Conservation (phyloP, 768 basidiomycete species). For the Boletus coccyginus region DNA sequence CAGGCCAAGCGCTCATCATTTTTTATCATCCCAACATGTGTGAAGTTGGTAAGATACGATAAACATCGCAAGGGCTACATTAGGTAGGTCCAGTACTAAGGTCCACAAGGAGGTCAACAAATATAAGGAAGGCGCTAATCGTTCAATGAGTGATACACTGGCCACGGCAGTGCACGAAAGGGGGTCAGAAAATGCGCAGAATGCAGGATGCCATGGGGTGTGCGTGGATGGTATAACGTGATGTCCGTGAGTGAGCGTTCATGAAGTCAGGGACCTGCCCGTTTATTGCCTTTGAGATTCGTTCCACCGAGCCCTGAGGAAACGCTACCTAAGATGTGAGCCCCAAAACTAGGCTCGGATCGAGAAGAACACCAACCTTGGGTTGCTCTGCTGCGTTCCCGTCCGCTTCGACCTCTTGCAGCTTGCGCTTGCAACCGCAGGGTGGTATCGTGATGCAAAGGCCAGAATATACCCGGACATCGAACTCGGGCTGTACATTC, state of each 20-base stretch:
- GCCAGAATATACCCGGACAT: conserved; percentile 12
- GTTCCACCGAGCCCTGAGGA: conserved; percentile 17
- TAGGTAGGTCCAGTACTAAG: conserved; percentile 8
- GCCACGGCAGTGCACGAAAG: background rate
- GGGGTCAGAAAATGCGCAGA: background rate
- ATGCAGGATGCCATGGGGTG: background rate
- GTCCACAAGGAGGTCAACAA: background rate
- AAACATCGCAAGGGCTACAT: conserved; percentile 2
- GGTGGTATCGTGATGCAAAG: conserved; percentile 26
- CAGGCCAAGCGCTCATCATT: too few species aligned
- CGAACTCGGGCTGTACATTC: conserved; percentile 7
- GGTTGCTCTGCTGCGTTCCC: background rate
- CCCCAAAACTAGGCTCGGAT: background rate
- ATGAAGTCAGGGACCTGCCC: background rate
- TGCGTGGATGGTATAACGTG: conserved; percentile 7
- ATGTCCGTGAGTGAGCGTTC: background rate
- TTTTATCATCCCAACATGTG: too few species aligned
- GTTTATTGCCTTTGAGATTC: conserved; percentile 6
- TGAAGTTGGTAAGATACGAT: conserved; percentile 2
- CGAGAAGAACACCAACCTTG: conserved; percentile 13
- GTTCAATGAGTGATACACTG: conserved; percentile 7
- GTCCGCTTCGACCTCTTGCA: conserved; percentile 15
- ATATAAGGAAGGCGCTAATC: background rate
- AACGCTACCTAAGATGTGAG: conserved; percentile 12
- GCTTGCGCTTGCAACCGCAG: conserved; percentile 22